Evolutionary conservation across 768 basidiomycete species (phyloP).

Genomic region (Tricholoma saponaceum): DNA sequence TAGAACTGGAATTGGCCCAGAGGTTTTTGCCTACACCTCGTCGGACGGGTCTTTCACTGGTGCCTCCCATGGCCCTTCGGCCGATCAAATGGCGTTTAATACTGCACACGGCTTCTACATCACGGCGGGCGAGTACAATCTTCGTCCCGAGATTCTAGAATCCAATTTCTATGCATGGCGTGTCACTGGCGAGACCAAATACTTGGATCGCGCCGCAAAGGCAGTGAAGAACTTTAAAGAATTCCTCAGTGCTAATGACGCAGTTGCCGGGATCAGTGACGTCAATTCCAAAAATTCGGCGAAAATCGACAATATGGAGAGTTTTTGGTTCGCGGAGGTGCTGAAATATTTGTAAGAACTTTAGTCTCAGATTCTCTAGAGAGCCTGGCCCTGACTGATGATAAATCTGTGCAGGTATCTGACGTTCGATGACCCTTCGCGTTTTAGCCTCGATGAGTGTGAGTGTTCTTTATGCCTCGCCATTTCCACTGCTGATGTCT

Average conservation of each 20-base stretch:
- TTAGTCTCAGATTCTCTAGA: slow-evolving; percentile 6
- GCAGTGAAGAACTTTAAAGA: slow-evolving; percentile 57
- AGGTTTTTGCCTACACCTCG: slow-evolving; percentile 58
- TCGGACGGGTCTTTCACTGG: slow-evolving; percentile 61
- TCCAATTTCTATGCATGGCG: too few relatives aligned
- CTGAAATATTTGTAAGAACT: slow-evolving; percentile 65
- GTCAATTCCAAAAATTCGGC: too few relatives aligned
- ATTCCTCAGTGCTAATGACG: slow-evolving; percentile 34
- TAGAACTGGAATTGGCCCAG: slow-evolving; percentile 78
- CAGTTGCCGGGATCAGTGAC: slow-evolving; percentile 53
- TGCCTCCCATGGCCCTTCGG: slow-evolving; percentile 26
- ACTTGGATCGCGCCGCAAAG: slow-evolving; percentile 54
- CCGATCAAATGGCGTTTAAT: slow-evolving; percentile 47
- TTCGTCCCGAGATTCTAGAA: slow-evolving; percentile 76
- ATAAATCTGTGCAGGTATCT: slow-evolving; percentile 43
- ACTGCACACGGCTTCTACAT: slow-evolving; percentile 64
- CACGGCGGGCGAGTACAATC: slow-evolving; percentile 47
- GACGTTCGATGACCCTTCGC: slow-evolving; percentile 66
- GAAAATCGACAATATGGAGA: slow-evolving; percentile 57
- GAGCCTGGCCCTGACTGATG: not conserved
- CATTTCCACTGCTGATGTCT: not conserved
- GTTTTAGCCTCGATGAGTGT: slow-evolving; percentile 65
- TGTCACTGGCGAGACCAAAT: too few relatives aligned
- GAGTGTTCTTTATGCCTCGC: slow-evolving; percentile 16
- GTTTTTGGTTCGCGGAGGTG: slow-evolving; percentile 73